Evolutionary conservation across 2,329 filamentous ascomycete genomes (phyloP), one percentile per base, ranked within the genome.

Genomic region (Monilinia polystroma): DNA sequence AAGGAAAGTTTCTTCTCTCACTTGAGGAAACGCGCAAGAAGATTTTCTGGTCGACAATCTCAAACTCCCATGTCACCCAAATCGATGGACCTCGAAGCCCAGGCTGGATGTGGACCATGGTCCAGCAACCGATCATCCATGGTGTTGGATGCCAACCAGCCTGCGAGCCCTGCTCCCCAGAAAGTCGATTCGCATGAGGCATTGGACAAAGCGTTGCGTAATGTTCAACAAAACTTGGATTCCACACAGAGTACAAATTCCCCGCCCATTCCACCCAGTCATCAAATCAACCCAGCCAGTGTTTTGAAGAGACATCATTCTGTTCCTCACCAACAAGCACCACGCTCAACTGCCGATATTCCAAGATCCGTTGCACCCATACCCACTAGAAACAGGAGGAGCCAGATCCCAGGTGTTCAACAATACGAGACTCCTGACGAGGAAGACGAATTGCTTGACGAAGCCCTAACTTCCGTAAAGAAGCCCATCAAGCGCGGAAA

Each of bases 1-100:
- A 96, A 96, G 76, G 95, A 99, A 78, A 92, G 95, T 78, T 99
- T 99, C 82, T 99, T 99, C 80, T 98, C 95, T 0, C 95, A 99
- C 77, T 84, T 99, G 10, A 87, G 95, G 66, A 99, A 99, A 79
- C 89, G 94, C 63, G 95, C 96, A 38, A 87, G 95, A 72, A 86
- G 95, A 72, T 89, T 99, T 68, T 99, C 95, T 35, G 95, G 95
- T 57, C 89, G 94, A 67, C 93, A 97, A 75, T 74, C 74, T 49
- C 91, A 94, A 76, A 89, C 88, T 18, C 89, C 92, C 10, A 87
- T 90, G 67, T 91, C 92, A 23, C 90, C 92, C 11, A 87, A 85
- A 54, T 88, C 89, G 66, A 93, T 97, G 72, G 94, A 98, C 75
- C 82, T 96, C 64, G 95, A 98, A 78, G 90, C 93, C n/a, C 93